These are phyloP conservation scores for Sanghuangporus sanghuang DNA, from an alignment of 1,284 basidiomycete species.

Conservation along the genomic window DNA sequence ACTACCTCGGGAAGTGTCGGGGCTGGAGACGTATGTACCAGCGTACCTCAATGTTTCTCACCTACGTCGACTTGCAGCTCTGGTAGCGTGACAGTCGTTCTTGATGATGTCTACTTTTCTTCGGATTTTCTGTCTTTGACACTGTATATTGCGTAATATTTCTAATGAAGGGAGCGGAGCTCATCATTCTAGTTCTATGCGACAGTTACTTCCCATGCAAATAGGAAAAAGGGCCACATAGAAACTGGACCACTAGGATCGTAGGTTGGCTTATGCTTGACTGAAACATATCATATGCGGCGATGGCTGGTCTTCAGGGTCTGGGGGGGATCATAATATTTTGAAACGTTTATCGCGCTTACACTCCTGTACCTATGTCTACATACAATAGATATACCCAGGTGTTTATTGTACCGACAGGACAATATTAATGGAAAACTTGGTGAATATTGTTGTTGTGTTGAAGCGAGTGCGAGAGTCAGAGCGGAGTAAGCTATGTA, in stretches of 20 bases:
- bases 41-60: conserved; percentile 84
- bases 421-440: no score
- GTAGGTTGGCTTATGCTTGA: no score
- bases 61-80: conserved; percentile 73
- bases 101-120: background rate
- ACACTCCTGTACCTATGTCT: no score
- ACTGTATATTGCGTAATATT: background rate
- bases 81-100: conserved; percentile 53
- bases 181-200: background rate
- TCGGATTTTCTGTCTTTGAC: background rate
- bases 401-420: no score
- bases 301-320: no score
- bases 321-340: no score
- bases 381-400: no score
- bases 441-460: background rate
- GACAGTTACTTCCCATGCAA: no score
- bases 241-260: no score
- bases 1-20: conserved; percentile 81
- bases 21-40: conserved; percentile 84
- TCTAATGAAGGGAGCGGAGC: background rate
- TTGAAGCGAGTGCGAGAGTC: background rate
- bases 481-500: background rate
- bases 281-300: no score
- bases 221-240: no score
- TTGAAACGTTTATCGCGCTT: no score